Evolutionary conservation across 805 yeast genomes (phyloP).

Genomic region (Dipodascopsis uninucleata): DNA sequence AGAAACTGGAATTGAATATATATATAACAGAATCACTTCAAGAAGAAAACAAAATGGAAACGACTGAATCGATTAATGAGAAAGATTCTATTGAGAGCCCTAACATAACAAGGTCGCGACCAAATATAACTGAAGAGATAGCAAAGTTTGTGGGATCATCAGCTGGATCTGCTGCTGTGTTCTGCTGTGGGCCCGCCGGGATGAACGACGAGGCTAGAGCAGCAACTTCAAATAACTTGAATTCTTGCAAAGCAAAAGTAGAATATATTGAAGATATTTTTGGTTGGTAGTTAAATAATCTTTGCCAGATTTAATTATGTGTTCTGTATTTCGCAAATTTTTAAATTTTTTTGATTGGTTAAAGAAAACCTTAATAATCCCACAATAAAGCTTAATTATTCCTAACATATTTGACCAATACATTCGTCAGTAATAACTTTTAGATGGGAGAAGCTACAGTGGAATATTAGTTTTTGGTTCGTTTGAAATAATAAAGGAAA

Average conservation of each 20-base stretch:
- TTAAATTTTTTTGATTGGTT: no score
- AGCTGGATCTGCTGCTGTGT: slow-evolving; percentile 43
- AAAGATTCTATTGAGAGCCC: slow-evolving; percentile 29
- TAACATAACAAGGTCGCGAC: not conserved
- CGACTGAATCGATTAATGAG: slow-evolving; percentile 35
- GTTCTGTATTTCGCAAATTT: no score
- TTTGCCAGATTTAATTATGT: no score
- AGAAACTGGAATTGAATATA: not conserved
- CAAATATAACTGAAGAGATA: not conserved
- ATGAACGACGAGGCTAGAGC: slow-evolving; percentile 58
- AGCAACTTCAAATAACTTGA: slow-evolving; percentile 44
- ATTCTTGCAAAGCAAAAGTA: slow-evolving; percentile 47
- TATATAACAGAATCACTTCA: slow-evolving; percentile 33
- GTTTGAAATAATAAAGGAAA: no score
- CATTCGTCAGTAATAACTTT: no score
- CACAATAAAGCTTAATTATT: no score
- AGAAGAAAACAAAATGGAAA: slow-evolving; percentile 30
- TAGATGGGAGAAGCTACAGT: no score
- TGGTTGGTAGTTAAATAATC: slow-evolving; percentile 56
- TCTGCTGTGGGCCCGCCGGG: slow-evolving; percentile 59
- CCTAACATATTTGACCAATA: no score
- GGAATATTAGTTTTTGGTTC: no score
- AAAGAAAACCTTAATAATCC: no score
- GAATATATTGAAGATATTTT: slow-evolving; percentile 74
- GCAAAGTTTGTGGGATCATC: not conserved